Conservation (phyloP, 225 moss, liverwort and hornwort genomes). For the Physcomitrellopsis africana region DNA sequence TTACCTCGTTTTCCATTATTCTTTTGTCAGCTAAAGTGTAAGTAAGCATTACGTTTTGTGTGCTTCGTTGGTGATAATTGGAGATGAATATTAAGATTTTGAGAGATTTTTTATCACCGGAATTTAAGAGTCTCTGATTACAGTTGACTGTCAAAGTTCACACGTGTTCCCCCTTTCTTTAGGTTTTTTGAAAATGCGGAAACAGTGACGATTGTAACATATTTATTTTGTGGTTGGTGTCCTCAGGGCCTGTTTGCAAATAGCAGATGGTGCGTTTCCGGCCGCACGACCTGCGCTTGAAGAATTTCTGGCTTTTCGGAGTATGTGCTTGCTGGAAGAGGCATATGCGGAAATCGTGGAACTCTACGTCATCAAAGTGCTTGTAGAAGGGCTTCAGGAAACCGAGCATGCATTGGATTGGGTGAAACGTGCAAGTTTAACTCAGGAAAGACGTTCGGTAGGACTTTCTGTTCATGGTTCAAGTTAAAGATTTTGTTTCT, state of each 20-base stretch:
- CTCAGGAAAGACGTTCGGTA: constrained; percentile 52
- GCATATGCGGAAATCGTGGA: constrained; percentile 54
- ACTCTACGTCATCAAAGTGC: constrained; percentile 63
- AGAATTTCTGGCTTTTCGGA: constrained; percentile 56
- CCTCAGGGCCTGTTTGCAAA: constrained; percentile 63
- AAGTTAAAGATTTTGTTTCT: neutral
- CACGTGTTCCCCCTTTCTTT: neutral
- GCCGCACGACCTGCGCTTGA: constrained; percentile 65
- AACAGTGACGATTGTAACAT: neutral
- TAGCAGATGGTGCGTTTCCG: constrained; percentile 50
- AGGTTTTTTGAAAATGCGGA: neutral
- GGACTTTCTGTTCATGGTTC: constrained; percentile 16
- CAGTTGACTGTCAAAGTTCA: neutral
- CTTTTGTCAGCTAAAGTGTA: neutral
- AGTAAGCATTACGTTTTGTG: neutral
- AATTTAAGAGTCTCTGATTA: neutral
- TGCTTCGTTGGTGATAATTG: constrained; percentile 4
- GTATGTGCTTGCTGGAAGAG: constrained; percentile 36
- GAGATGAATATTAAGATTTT: neutral
- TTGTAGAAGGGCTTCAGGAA: constrained; percentile 56
- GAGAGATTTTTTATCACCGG: neutral
- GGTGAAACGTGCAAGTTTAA: constrained; percentile 51
- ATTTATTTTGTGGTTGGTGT: constrained; percentile 10
- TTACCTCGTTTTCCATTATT: neutral
- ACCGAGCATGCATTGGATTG: constrained; percentile 48